Evolutionary conservation across 179 eudicot genomes (phyloP), one percentile per base, ranked within the genome.

Genomic region (Gypsophila paniculata): DNA sequence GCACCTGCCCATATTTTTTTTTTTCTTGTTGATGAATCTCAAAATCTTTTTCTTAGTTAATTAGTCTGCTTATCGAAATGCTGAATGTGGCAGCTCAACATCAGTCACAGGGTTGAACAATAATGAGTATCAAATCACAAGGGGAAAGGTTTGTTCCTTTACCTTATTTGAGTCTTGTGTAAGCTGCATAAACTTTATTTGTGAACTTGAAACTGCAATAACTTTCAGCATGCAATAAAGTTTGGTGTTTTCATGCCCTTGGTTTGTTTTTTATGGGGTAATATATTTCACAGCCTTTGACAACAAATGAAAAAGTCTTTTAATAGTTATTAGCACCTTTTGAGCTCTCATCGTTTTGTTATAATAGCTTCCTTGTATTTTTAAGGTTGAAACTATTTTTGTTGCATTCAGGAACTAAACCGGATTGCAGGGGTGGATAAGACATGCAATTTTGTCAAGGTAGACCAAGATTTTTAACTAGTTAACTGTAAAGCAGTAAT

Each of bases 41-140:
- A 29, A 42, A 42, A 42, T 11, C 19, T 21, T 13, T 17, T 55
- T 51, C 8, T 22, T 32, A 19, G 2, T 22, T 25, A 59, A 6
- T 17, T 63, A 51, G 7, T 52, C 67, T 63, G 71, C 48, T 22
- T 13, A 5, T 68, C 5, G 12, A 46, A 25, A 62, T 39, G 22
- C 39, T 79, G 51, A 70, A 21, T 75, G 68, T 77, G 81, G 85
- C 96, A 93, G 98, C 78, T 78, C 81, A 69, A 83, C 98, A 75
- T 91, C 93, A 19, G 83, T 93, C 69, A 93, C 93, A 46, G 98
- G 98, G 29, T 81, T 93, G 80, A 93, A 93, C 83, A 93, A 88
- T 76, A 86, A 93, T 66, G 97, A 93, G 77, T 88, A 91, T 75
- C 98, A 93, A 82, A 88, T 93, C 72, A 70, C 91, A 39, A 85